Base-by-base conservation (phyloP, 176 grass and related monocot species). In the Zoysia pacifica region DNA sequence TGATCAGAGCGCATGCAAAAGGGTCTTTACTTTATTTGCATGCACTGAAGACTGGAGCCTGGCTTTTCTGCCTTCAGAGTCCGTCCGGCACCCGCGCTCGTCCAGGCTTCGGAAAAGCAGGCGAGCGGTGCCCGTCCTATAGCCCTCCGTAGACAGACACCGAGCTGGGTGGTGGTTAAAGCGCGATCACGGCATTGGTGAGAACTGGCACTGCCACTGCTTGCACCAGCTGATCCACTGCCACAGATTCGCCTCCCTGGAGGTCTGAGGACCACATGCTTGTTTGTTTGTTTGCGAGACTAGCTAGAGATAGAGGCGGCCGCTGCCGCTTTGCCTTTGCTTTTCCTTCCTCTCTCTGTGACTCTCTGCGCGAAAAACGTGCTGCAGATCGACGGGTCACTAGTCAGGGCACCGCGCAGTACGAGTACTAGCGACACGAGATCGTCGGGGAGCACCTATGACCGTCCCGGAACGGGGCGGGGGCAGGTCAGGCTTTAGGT, bases 141-240 rank as follows among this genome's bases (percentile, higher is more conserved):
- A 55, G 52, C 52, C 52, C 18, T 55, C 52, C 39, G 20, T 13
- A 51, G 72, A 20, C 41, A 59, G 50, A 65, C n/a, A 49, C 1
- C n/a, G 13, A 59, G 8, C 8, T 2, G 1, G 4, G 70, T 28
- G 84, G 18, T 35, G 77, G 71, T 63, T 65, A 16, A 77, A 78
- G 76, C 73, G 75, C 2, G 37, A 54, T 11, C 45, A 2, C 4
- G 82, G 55, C 79, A 43, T 77, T 65, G 79, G 79, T 14, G 67
- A 49, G 67, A 78, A 87, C 79, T 82, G 85, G 2, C 64, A 82
- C 47, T 77, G 66, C 53, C 63, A 43, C 62, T 64, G 85, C 85
- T 76, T 54, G 72, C 73, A 76, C 1, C 35, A 68, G 69, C 70
- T 70, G 72, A 63, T 69, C 64, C 71, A 74, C 75, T 74, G 84